These are phyloP conservation scores for Fusarium paranaense DNA, from an alignment of 2,329 filamentous ascomycete species.

Conservation along the genomic window DNA sequence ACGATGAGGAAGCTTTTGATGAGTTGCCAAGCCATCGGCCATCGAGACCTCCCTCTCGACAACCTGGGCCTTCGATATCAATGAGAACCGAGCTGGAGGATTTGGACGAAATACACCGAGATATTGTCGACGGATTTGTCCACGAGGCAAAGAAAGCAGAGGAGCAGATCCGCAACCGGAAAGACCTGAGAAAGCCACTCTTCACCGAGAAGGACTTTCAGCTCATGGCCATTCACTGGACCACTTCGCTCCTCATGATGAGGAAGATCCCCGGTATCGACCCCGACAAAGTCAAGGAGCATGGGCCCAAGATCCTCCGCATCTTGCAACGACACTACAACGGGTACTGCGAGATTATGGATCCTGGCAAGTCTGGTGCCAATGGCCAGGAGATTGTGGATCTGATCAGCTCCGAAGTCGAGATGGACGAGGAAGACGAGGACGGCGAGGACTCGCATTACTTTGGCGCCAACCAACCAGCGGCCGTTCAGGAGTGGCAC, in stretches of 20 bases:
- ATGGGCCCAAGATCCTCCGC: slow-evolving; percentile 71
- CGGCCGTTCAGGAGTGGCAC: slow-evolving; percentile 52
- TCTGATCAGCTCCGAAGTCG: slow-evolving; percentile 62
- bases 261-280: slow-evolving; percentile 72
- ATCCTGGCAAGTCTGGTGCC: slow-evolving; percentile 36
- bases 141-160: slow-evolving; percentile 69
- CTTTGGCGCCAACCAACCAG: slow-evolving; percentile 50
- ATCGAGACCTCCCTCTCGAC: slow-evolving; percentile 49
- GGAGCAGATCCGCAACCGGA: slow-evolving; percentile 70
- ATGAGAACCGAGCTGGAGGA: slow-evolving; percentile 64
- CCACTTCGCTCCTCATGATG: slow-evolving; percentile 72
- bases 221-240: slow-evolving; percentile 79
- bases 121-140: slow-evolving; percentile 75
- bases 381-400: slow-evolving; percentile 62
- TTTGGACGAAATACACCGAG: slow-evolving; percentile 70
- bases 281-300: slow-evolving; percentile 68
- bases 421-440: slow-evolving; percentile 53
- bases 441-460: slow-evolving; percentile 60
- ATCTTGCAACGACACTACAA: slow-evolving; percentile 64
- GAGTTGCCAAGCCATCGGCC: slow-evolving; percentile 54
- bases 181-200: slow-evolving; percentile 66
- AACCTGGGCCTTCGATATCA: slow-evolving; percentile 68
- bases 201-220: slow-evolving; percentile 78
- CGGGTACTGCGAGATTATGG: slow-evolving; percentile 64
- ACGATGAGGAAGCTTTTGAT: slow-evolving; percentile 59